Evolutionary conservation across 2,329 filamentous ascomycete species (phyloP).

Genomic region (Penicillium paneum): DNA sequence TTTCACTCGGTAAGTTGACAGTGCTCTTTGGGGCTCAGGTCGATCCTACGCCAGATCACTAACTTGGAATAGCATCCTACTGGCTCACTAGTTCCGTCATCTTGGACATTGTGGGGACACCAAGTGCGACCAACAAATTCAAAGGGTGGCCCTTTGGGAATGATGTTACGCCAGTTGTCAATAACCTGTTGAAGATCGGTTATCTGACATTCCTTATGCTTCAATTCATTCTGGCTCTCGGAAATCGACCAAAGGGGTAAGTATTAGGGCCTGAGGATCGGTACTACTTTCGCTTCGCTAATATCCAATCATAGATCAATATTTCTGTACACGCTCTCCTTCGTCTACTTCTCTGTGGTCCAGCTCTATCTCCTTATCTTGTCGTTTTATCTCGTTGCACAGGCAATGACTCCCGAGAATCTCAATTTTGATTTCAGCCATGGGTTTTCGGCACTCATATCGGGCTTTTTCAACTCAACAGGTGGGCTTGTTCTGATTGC

Average conservation of each 20-base stretch:
- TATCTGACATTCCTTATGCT: slow-evolving; percentile 86
- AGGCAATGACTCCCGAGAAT: slow-evolving; percentile 64
- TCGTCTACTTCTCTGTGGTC: slow-evolving; percentile 77
- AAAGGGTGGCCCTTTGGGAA: slow-evolving; percentile 87
- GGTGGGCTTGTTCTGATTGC: slow-evolving; percentile 87
- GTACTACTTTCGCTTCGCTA: not conserved
- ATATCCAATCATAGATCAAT: slow-evolving; percentile 54
- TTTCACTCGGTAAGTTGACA: slow-evolving; percentile 53
- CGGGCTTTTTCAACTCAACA: slow-evolving; percentile 72
- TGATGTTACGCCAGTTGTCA: slow-evolving; percentile 78
- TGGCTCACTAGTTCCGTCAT: slow-evolving; percentile 96
- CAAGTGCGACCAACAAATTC: slow-evolving; percentile 52
- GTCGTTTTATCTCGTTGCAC: slow-evolving; percentile 70
- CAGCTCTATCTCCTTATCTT: slow-evolving; percentile 50
- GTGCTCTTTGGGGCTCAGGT: not conserved
- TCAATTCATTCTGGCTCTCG: slow-evolving; percentile 91
- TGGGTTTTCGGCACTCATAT: slow-evolving; percentile 61
- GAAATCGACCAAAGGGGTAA: slow-evolving; percentile 83
- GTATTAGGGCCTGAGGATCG: not conserved
- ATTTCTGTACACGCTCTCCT: slow-evolving; percentile 84
- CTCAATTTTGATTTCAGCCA: slow-evolving; percentile 67
- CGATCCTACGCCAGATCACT: slow-evolving; percentile 24
- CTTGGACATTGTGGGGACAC: slow-evolving; percentile 86
- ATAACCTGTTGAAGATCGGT: slow-evolving; percentile 80
- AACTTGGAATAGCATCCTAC: slow-evolving; percentile 67